These are phyloP conservation scores for Cryptococcus neoformans DNA, from an alignment of 1,284 basidiomycete species.

Conservation along the genomic window DNA sequence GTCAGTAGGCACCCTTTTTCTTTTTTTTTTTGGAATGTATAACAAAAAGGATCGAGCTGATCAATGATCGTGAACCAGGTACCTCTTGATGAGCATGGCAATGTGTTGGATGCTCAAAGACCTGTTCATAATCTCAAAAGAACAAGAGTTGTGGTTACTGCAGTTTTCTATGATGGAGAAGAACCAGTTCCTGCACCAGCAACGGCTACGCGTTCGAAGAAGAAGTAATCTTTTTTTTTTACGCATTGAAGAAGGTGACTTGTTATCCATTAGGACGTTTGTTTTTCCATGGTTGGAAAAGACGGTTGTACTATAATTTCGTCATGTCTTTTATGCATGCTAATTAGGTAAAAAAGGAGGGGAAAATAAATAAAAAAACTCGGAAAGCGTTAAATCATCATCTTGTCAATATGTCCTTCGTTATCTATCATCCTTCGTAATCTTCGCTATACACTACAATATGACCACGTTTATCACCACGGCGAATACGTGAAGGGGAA, in stretches of 20 bases:
- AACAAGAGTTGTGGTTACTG: conserved; percentile 70
- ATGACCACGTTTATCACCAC: conserved; percentile 62
- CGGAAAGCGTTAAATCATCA: background rate
- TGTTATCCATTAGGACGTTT: background rate
- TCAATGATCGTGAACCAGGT: conserved; percentile 51
- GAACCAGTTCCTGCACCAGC: conserved; percentile 27
- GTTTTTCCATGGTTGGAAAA: too few relatives aligned
- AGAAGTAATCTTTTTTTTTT: conserved; percentile 4
- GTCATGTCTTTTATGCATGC: background rate
- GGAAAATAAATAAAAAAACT: too few relatives aligned
- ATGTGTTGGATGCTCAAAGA: conserved; percentile 60
- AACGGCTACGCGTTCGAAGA: conserved; percentile 11
- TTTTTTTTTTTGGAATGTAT: background rate
- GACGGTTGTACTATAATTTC: background rate
- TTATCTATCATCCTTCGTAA: conserved; percentile 53
- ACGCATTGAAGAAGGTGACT: background rate
- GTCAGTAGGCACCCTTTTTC: conserved; percentile 46
- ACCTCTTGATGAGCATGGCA: conserved; percentile 70
- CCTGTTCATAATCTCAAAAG: conserved; percentile 62
- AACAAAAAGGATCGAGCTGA: background rate
- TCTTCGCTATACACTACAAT: conserved; percentile 66
- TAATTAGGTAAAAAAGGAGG: background rate
- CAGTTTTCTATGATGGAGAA: conserved; percentile 78
- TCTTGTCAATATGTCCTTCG: background rate
- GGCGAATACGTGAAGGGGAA: conserved; percentile 56